Conservation (phyloP, 1,139 yeast genomes). For the Martiniozyma asiatica region DNA sequence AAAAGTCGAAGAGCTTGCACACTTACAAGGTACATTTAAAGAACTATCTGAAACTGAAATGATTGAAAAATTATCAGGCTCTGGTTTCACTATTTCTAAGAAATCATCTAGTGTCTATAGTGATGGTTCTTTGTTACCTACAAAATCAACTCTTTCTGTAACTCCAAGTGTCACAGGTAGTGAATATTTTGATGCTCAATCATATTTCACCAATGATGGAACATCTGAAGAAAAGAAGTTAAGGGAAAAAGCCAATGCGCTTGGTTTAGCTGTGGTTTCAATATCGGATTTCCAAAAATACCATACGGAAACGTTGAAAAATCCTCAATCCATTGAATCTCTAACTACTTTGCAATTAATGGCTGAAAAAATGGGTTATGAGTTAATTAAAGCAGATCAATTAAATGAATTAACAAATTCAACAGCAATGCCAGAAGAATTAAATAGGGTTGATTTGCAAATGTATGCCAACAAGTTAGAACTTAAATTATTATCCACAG, state of each 20-base stretch:
- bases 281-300: constrained; percentile 5
- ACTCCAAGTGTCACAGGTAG: constrained; percentile 7
- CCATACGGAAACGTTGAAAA: background rate
- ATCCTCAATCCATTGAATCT: constrained; percentile 2
- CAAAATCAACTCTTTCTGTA: constrained; percentile 1
- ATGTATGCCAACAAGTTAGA: constrained; percentile 18
- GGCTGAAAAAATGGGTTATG: constrained; percentile 27
- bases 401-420: constrained; percentile 15
- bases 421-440: constrained; percentile 5
- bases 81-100: constrained; percentile 10
- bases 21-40: too few species aligned
- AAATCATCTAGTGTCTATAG: background rate
- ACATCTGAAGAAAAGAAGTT: constrained; percentile 7
- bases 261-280: constrained; percentile 20
- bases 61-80: constrained; percentile 6
- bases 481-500: constrained; percentile 18
- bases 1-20: constrained; percentile 6
- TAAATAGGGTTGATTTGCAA: constrained; percentile 9
- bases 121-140: constrained; percentile 4
- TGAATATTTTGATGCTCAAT: constrained; percentile 12
- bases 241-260: constrained; percentile 11
- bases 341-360: constrained; percentile 11
- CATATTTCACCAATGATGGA: background rate
- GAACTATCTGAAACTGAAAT: constrained; percentile 5
- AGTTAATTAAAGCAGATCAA: constrained; percentile 24